Evolutionary conservation across 805 yeast species (phyloP).

Genomic region (Candida suzukii): DNA sequence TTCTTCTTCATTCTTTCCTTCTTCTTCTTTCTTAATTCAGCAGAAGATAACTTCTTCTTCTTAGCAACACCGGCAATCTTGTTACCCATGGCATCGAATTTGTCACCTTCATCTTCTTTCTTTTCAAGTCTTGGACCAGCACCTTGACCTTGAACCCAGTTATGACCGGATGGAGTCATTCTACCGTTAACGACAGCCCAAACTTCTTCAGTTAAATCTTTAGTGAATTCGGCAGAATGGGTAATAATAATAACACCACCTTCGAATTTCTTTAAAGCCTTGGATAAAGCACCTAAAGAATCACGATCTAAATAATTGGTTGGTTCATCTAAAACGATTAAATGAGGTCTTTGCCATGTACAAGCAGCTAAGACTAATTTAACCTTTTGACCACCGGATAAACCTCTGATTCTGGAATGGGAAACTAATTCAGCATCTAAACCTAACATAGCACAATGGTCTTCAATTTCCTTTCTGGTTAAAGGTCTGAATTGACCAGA

Average conservation of each 20-base stretch:
- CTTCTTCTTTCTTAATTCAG: conserved; percentile 99
- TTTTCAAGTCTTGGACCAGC: conserved; percentile 98
- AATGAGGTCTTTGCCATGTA: conserved; percentile 99
- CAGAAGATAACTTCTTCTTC: conserved; percentile 96
- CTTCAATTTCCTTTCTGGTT: conserved; percentile 99
- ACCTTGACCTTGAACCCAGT: conserved; percentile 99
- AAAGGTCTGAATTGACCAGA: conserved; percentile 99
- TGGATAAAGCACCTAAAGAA: conserved; percentile 98
- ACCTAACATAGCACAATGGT: conserved; percentile 98
- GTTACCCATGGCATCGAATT: conserved; percentile 99
- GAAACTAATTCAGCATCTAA: conserved; percentile 98
- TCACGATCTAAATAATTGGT: conserved; percentile 99
- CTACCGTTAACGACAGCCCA: conserved; percentile 99
- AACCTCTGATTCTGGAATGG: conserved; percentile 99
- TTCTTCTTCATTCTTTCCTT: conserved; percentile 99
- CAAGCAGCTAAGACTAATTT: conserved; percentile 99
- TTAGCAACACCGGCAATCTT: conserved; percentile 94
- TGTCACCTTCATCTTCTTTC: conserved; percentile 96
- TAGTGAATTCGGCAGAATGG: conserved; percentile 99
- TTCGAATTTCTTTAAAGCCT: conserved; percentile 96
- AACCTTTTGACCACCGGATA: conserved; percentile 99
- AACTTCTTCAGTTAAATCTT: conserved; percentile 98
- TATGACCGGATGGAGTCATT: conserved; percentile 99
- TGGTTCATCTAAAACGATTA: conserved; percentile 99
- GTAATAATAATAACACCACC: conserved; percentile 99